Base-by-base conservation (phyloP, 2,329 filamentous ascomycete species). In the Lachnellula hyalina region DNA sequence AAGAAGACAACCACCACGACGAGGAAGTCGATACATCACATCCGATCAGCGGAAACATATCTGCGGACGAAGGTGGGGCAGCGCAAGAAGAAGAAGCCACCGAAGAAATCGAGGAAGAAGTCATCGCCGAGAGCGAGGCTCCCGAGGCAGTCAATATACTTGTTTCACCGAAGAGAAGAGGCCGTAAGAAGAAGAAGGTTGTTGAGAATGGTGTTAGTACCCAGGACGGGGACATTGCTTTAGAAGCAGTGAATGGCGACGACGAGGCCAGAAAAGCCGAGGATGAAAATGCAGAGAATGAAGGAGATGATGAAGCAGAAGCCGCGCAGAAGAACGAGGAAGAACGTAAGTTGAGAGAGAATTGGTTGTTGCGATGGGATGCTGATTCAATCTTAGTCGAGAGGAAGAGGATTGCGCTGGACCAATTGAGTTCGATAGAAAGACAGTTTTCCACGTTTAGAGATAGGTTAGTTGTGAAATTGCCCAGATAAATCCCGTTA, bases 391-490 rank as follows among this genome's bases (percentile, higher is more conserved):
- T 56, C 57, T 65, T 47, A 93, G 89, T 89, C 61, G 83, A 89
- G 65, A 85, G 84, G 67, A 94, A 93, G 73, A 85, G 85, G 67
- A 81, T 82, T 35, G 92, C 92, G 0, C 86, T 92, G 67, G 89
- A 91, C 53, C 84, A 90, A 62, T 80, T 96, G 64, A 79, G 83
- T 17, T 81, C 83, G 17, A 87, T 99, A 44, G 93, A 97, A 69
- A 87, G 87, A 70, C 89, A 94, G 68, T 99, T 99, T 73, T 84
- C 86, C 56, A 81, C 87, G 17, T 89, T 97, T 67, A 83, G 91
- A 65, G 91, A 91, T 61, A 86, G 84, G 86, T 89, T 69, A 64
- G 78, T 72, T 47, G 34, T 17, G n/a, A 7, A 17, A 32, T 15
- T 49, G 34, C 2, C 12, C 46, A n/a, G 11, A n/a, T 52, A 38